phyloP scores from a whole-genome alignment of 805 yeast species.

The Starmerella bacillaris region DNA sequence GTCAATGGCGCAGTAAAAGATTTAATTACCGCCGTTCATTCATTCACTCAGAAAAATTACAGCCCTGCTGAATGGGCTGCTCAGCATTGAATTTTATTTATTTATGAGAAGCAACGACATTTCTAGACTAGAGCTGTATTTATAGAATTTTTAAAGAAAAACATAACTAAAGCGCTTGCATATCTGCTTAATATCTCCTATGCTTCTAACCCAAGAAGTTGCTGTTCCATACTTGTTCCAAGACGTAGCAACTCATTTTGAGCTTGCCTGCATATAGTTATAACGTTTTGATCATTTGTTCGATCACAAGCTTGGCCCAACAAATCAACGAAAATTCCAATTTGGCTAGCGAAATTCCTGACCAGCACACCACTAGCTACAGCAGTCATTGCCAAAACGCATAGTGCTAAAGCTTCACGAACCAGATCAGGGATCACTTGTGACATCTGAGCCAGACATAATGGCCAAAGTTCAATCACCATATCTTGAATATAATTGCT shows the following conservation, averaged over 20 bases:
- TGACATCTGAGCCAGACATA: background rate
- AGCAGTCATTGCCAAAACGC: background rate
- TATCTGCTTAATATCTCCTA: no score
- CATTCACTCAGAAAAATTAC: constrained; percentile 65
- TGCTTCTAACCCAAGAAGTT: background rate
- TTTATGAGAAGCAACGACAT: no score
- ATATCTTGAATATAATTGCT: constrained; percentile 35
- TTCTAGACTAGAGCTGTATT: no score
- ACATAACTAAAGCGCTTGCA: no score
- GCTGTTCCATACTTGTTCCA: background rate
- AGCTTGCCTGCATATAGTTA: background rate
- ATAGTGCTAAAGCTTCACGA: background rate
- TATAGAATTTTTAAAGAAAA: no score
- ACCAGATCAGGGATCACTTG: background rate
- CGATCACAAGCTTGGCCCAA: background rate
- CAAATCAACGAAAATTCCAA: background rate
- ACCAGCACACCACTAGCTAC: background rate
- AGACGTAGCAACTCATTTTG: background rate
- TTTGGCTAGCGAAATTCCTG: background rate
- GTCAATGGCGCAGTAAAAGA: constrained; percentile 65
- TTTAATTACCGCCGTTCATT: constrained; percentile 79
- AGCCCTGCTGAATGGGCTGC: constrained; percentile 72
- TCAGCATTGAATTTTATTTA: no score
- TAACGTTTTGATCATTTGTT: background rate
- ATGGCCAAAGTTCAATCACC: constrained; percentile 30